A percentile compares a stretch with the other conserved stretches of the same genome.
These are phyloP conservation scores for Triangularia verruculosa DNA, from an alignment of 2,329 filamentous ascomycete species.

Conservation along the genomic window DNA sequence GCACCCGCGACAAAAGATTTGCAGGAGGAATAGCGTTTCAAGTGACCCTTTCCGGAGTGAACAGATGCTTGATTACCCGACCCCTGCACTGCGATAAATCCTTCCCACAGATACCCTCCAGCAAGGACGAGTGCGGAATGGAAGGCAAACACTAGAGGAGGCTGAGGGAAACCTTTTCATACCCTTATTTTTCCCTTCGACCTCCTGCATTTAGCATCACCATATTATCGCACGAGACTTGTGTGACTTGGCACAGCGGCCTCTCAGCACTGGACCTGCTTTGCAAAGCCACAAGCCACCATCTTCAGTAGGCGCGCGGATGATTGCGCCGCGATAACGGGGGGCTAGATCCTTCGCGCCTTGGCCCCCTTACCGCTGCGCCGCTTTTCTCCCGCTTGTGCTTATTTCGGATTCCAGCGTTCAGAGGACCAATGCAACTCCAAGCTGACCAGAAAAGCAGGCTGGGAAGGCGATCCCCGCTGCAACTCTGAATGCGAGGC, in stretches of 20 bases:
- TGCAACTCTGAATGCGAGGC: neutral
- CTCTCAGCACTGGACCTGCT: neutral
- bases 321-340: neutral
- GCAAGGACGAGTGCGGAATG: too few relatives aligned
- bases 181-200: neutral
- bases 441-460: neutral
- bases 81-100: neutral
- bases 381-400: neutral
- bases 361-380: neutral
- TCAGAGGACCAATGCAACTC: neutral
- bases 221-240: neutral
- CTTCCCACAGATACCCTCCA: neutral
- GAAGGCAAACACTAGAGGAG: too few relatives aligned
- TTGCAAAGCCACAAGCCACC: neutral
- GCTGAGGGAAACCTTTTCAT: neutral
- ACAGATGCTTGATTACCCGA: neutral
- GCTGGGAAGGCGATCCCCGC: neutral
- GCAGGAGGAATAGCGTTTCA: neutral
- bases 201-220: neutral
- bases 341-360: neutral
- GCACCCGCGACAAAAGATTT: neutral
- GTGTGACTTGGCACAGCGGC: neutral
- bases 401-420: neutral
- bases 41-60: neutral
- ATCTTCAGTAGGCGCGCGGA: neutral